Evolutionary conservation across 805 yeast species (phyloP), one percentile per base, ranked within the genome.

Genomic region (Lipomyces orientalis): DNA sequence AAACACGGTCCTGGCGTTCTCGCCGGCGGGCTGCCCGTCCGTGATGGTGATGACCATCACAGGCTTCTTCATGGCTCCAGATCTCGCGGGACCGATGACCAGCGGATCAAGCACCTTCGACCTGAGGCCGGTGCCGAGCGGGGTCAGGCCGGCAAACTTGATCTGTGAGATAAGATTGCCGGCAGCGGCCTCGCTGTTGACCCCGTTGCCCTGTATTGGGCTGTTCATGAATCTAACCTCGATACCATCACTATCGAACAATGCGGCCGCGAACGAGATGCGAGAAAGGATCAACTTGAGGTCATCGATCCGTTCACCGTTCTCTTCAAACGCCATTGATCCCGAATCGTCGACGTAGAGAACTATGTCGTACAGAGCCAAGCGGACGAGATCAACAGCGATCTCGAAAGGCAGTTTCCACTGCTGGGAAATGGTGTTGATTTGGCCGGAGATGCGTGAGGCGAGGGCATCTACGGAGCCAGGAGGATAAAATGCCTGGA

Each of bases 11-110:
- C 57, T 64, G 49, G 69, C 49, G 35, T 69, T 65, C 61, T 76
- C 79, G n/a, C 78, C 78, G 9, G 77, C 77, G 12, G 78, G 79
- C 59, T 69, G 72, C 14, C 78, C 78, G 54, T 76, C 79, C 19
- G 78, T 76, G 62, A 76, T 70, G 25, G 75, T 55, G 55, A 76
- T 75, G 37, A 76, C 67, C 58, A 76, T 62, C 4, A 76, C 76
- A 4, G 78, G 78, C 71, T 76, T 76, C 58, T 64, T 61, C 43
- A 76, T 62, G 6, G 64, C 61, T 31, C 72, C 70, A 49, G 66
- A 39, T 25, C 70, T 66, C 25, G 74, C 74, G 7, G 75, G 75
- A 9, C 68, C 64, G 39, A 74, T 39, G 34, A 76, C 74, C 22
- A 75, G 66, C 3, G 78, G 78, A 35, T 75, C 75, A 43, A 76